phyloP scores from a whole-genome alignment of 768 basidiomycete species.

The Naematelia encephala region DNA sequence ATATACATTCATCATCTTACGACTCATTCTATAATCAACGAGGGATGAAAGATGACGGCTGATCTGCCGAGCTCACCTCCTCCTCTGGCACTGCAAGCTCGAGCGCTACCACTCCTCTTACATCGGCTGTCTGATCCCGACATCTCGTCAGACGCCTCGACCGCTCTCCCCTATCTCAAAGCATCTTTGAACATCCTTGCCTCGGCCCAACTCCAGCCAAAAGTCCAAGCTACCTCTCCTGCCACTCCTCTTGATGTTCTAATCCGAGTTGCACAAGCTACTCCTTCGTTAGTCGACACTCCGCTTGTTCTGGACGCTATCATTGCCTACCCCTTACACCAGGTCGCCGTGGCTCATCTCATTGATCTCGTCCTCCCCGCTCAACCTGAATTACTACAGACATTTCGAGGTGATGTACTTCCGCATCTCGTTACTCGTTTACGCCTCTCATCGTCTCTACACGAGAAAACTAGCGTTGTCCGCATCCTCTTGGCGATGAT shows the following conservation, averaged over 20 bases:
- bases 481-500: slow-evolving; percentile 19
- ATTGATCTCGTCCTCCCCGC: slow-evolving; percentile 42
- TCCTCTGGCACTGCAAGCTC: slow-evolving; percentile 15
- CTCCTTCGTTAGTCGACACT: slow-evolving; percentile 6
- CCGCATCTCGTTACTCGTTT: slow-evolving; percentile 20
- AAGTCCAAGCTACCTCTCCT: not conserved
- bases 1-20: not conserved
- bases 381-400: slow-evolving; percentile 9
- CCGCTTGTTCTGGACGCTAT: slow-evolving; percentile 18
- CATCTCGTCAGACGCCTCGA: not conserved
- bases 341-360: slow-evolving; percentile 16
- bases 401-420: slow-evolving; percentile 14
- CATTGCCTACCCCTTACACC: slow-evolving; percentile 27
- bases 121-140: slow-evolving; percentile 8
- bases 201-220: slow-evolving; percentile 6
- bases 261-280: slow-evolving; percentile 12
- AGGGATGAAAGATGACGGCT: slow-evolving; percentile 7
- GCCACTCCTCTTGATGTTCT: slow-evolving; percentile 9
- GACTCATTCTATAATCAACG: not conserved
- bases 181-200: slow-evolving; percentile 16
- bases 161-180: slow-evolving; percentile 7
- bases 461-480: slow-evolving; percentile 10
- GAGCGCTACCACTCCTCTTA: slow-evolving; percentile 22
- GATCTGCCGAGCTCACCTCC: slow-evolving; percentile 13
- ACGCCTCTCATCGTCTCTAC: not conserved